Evolutionary conservation across 768 basidiomycete genomes (phyloP), one percentile per base, ranked within the genome.

Genomic region (Russula emetica): DNA sequence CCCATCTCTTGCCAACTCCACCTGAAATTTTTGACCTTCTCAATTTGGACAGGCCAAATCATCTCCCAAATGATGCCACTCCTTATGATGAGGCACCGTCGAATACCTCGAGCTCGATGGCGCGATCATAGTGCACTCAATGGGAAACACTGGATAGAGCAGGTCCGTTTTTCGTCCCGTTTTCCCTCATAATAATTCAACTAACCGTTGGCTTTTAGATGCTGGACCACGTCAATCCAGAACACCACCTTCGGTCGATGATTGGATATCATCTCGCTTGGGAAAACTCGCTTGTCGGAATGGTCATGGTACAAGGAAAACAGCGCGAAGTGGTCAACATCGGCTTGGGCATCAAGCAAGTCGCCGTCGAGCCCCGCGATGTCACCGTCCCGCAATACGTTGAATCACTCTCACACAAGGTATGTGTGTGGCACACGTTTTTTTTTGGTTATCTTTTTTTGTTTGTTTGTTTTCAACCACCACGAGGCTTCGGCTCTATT

Each of bases 131-230:
- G 78, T 28, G 86, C 82, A 0, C 67, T 77, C 1, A 82, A 77
- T 49, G 88, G 88, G 49, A 91, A 91, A 68, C 88, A 87, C 66
- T 91, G 88, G 87, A 92, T 92, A 61, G 88, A 91, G 69, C 88
- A 88, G 79, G 86, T 86, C 64, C 45, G 77, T 70, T 45, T 24
- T 7, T 18, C 11, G 49, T 49, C n/a, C 14, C 9, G 6, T 28
- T 14, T 9, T 6, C 18, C 47, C 13, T 36, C 3, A 13, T 13
- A 36, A 36, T 13, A 51, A 86, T 81, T 79, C 80, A 2, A 36
- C 36, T 36, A 36, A 36, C 3, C 79, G 16, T 20, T 79, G 26
- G 83, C 87, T 66, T 38, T 38, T 80, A 81, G 68, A 82, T 86
- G 77, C 78, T 72, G 38, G 69, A 83, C 1, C 83, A 85, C 45